Base-by-base conservation (phyloP, 345 rosid species). In the Zanthoxylum bungeanum region DNA sequence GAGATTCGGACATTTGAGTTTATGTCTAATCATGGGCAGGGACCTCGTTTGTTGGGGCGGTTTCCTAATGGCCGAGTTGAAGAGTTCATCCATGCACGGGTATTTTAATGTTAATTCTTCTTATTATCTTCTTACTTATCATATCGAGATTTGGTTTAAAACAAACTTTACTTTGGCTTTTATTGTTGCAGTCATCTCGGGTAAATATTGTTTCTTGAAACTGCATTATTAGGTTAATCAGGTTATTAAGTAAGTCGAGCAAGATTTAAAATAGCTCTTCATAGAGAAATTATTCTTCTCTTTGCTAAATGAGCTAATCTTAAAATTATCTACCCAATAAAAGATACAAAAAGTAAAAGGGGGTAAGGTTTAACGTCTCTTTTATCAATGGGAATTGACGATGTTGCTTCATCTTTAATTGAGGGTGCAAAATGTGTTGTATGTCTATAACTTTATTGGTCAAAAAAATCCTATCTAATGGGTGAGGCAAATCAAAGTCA, bases 11-110 rank as follows among this genome's bases (percentile, higher is more conserved):
- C 96, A 0, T 92, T 92, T 75, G 98, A 92, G 86, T 89, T 80
- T 64, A 87, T 92, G 89, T 95, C 98, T 3, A 89, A 79, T 67
- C 78, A 87, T 72, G 98, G 99, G 62, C 91, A 87, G 75, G 99
- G 99, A n/a, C 98, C 99, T 7, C 73, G 85, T 73, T 84, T 95
- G 76, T 84, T 95, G 52, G 92, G 85, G 22, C 80, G 98, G 66
- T 92, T 95, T 61, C 78, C 78, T 0, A 88, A 84, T 76, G 98
- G 99, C 58, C 85, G 96, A 42, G 82, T 95, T 56, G 99, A 95
- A 78, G 98, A 92, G 83, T 95, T 89, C 78, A 88, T 95, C 58
- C 79, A 79, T 74, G 98, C 99, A 19, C 82, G 96, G 89, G 99
- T 95, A 86, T 8, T 58, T 52, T 27, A 50, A 61, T 66, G 65